phyloP scores from a whole-genome alignment of 306 rosid species.

The Prunus mume region DNA sequence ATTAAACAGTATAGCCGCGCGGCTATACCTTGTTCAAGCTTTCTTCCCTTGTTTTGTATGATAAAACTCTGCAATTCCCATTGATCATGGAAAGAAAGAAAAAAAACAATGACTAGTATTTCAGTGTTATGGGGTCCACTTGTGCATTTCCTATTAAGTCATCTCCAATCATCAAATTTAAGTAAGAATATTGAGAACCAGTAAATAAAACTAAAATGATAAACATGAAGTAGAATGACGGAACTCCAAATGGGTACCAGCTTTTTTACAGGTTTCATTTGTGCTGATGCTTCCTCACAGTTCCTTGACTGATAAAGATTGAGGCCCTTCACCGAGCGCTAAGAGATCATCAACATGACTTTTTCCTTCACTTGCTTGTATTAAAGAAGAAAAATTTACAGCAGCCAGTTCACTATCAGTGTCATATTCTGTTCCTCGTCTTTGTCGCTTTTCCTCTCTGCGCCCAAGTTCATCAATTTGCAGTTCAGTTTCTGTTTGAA shows the following conservation, averaged over 20 bases:
- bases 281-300: slow-evolving; percentile 73
- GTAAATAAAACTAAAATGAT: too few relatives aligned
- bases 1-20: too few relatives aligned
- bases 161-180: too few relatives aligned
- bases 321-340: slow-evolving; percentile 62
- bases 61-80: neutral
- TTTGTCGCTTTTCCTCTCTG: too few relatives aligned
- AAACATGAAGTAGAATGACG: slow-evolving; percentile 18
- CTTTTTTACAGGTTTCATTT: slow-evolving; percentile 94
- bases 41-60: neutral
- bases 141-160: too few relatives aligned
- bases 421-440: too few relatives aligned
- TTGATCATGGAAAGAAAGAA: neutral
- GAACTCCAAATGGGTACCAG: slow-evolving; percentile 53
- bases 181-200: too few relatives aligned
- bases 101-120: neutral
- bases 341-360: slow-evolving; percentile 60
- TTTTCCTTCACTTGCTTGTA: slow-evolving; percentile 18
- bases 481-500: too few relatives aligned
- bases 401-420: neutral
- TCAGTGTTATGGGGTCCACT: neutral
- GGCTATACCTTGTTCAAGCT: neutral
- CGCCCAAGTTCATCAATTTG: too few relatives aligned
- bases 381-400: neutral
- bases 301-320: slow-evolving; percentile 73